Conservation (phyloP, 805 yeast genomes). For the Metschnikowia drakensbergensis region DNA sequence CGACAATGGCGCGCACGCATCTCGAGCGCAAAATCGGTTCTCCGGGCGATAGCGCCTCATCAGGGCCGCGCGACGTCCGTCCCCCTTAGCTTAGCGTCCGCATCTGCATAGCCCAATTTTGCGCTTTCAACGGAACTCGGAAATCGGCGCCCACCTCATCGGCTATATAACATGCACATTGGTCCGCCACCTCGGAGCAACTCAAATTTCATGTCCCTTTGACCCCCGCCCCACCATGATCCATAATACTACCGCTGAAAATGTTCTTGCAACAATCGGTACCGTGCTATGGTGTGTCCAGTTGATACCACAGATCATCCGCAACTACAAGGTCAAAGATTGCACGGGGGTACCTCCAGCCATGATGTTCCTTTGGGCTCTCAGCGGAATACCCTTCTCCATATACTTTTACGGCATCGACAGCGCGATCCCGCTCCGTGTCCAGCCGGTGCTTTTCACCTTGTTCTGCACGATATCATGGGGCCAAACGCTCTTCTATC, state of each 20-base stretch:
- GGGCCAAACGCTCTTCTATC: slow-evolving; percentile 58
- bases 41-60: not conserved
- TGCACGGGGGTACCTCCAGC: slow-evolving; percentile 85
- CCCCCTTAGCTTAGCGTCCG: not conserved
- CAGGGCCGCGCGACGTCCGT: not conserved
- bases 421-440: slow-evolving; percentile 70
- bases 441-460: slow-evolving; percentile 86
- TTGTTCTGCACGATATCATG: slow-evolving; percentile 66
- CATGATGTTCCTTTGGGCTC: slow-evolving; percentile 79
- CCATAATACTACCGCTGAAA: slow-evolving; percentile 47
- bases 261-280: slow-evolving; percentile 81
- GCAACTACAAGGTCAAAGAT: slow-evolving; percentile 70
- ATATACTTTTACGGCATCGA: slow-evolving; percentile 74
- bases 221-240: not conserved
- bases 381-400: slow-evolving; percentile 75
- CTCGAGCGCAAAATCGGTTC: not conserved
- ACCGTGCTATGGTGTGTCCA: slow-evolving; percentile 93
- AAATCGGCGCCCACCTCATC: not conserved
- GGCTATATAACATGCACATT: not conserved
- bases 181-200: not conserved
- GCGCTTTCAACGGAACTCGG: not conserved
- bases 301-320: slow-evolving; percentile 76
- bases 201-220: not conserved
- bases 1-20: not conserved
- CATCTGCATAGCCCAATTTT: not conserved